A percentile compares a stretch with the other conserved stretches of the same genome.
phyloP scores from a whole-genome alignment of 371 early-diverging fungal species.

The Blastocladiella emersonii region DNA sequence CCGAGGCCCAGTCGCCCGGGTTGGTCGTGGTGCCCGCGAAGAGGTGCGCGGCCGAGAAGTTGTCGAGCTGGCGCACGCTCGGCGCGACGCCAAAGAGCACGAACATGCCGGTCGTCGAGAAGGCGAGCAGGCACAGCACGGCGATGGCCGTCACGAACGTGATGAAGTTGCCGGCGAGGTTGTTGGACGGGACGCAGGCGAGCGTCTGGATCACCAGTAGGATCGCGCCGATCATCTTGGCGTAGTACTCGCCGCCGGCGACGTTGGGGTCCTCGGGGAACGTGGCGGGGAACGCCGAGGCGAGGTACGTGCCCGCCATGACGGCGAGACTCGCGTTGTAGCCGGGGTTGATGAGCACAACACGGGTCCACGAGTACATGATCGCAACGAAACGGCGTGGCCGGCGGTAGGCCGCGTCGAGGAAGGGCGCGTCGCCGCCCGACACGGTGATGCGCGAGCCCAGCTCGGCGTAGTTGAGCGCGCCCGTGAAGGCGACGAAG shows the following conservation, averaged over 20 bases:
- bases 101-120: not conserved
- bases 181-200: not conserved
- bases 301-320: not conserved
- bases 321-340: not conserved
- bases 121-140: not conserved
- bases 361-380: conserved; percentile 5
- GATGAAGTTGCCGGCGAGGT: not conserved
- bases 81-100: not conserved
- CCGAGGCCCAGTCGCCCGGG: not conserved
- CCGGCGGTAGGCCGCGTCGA: not conserved
- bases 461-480: conserved; percentile 7
- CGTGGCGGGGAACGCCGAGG: not conserved
- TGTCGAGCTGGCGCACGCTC: not conserved
- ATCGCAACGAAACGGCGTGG: conserved; percentile 1
- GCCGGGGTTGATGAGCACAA: conserved; percentile 5
- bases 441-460: conserved; percentile 2
- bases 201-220: not conserved
- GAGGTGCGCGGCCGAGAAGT: not conserved
- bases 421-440: conserved; percentile 7
- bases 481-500: conserved; percentile 2
- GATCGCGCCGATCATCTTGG: not conserved
- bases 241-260: not conserved
- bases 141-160: not conserved
- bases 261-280: not conserved
- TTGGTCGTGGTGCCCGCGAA: conserved; percentile 1